Percentiles rank a stretch among this genome's conserved stretches.
These are phyloP conservation scores for Fusarium ambrosium DNA, from an alignment of 2,329 filamentous ascomycete genomes.

Conservation along the genomic window DNA sequence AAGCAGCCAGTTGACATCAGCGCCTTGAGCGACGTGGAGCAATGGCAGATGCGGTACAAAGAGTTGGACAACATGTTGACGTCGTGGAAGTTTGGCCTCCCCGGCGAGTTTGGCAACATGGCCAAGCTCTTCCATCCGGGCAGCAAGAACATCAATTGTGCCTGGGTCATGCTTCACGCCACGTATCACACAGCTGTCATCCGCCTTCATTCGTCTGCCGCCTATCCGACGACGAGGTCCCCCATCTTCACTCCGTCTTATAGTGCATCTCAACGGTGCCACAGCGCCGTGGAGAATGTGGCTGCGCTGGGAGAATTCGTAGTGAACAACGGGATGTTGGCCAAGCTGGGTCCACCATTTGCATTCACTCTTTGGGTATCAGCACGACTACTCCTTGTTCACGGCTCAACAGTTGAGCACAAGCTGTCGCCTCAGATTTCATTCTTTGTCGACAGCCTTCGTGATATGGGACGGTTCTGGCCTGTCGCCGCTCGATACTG, in stretches of 20 bases:
- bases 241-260: conserved; percentile 92
- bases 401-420: conserved; percentile 90
- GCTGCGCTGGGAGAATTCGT: conserved; percentile 84
- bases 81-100: conserved; percentile 86
- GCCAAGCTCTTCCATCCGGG: conserved; percentile 80
- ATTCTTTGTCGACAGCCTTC: conserved; percentile 85
- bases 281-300: conserved; percentile 86
- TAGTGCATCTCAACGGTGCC: conserved; percentile 85
- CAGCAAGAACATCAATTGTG: conserved; percentile 80
- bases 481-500: conserved; percentile 88
- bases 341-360: conserved; percentile 89
- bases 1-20: conserved; percentile 92
- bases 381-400: conserved; percentile 86
- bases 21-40: conserved; percentile 84
- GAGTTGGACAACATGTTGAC: conserved; percentile 85
- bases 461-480: conserved; percentile 87
- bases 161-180: conserved; percentile 91
- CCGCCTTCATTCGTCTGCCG: conserved; percentile 89
- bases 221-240: conserved; percentile 90
- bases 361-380: conserved; percentile 95
- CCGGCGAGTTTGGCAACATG: conserved; percentile 87
- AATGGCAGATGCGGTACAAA: conserved; percentile 90
- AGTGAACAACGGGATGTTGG: conserved; percentile 78
- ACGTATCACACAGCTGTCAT: conserved; percentile 93
- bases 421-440: conserved; percentile 83